Evolutionary conservation across 805 yeast genomes (phyloP).

Genomic region (Schwanniomyces yamadae): DNA sequence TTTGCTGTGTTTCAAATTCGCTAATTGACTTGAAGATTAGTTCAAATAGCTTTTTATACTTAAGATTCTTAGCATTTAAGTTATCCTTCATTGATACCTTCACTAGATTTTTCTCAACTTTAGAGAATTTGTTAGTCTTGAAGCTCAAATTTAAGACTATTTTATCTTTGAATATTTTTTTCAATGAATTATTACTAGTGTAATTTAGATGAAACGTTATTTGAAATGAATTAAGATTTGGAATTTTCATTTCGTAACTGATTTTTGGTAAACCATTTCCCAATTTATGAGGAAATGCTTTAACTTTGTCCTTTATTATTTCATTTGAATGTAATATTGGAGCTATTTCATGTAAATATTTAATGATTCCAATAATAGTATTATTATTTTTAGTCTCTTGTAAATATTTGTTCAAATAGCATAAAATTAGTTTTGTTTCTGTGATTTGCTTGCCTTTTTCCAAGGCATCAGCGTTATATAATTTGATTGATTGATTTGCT

Average conservation of each 20-base stretch:
- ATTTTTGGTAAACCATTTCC: constrained; percentile 32
- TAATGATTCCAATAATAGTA: constrained; percentile 32
- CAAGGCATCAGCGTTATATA: constrained; percentile 10
- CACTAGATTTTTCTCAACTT: constrained; percentile 16
- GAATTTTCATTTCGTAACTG: constrained; percentile 30
- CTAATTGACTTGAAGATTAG: constrained; percentile 27
- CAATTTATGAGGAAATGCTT: constrained; percentile 15
- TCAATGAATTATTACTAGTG: constrained; percentile 21
- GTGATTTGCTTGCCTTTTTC: constrained; percentile 5
- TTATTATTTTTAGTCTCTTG: constrained; percentile 9
- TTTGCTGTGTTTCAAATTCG: constrained; percentile 15
- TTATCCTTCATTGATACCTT: constrained; percentile 37
- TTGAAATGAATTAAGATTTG: constrained; percentile 30
- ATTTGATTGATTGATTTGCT: constrained; percentile 11
- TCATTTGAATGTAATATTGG: constrained; percentile 28
- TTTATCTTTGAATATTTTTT: constrained; percentile 35
- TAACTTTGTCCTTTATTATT: constrained; percentile 14
- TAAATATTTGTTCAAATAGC: constrained; percentile 14
- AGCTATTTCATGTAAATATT: constrained; percentile 30
- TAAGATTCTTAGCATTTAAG: constrained; percentile 34
- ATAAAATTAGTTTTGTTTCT: constrained; percentile 13
- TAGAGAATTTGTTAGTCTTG: constrained; percentile 31
- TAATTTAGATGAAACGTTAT: constrained; percentile 31
- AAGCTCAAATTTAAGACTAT: constrained; percentile 27
- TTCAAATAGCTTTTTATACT: constrained; percentile 40